These are phyloP conservation scores for Teunomyces cretensis DNA, from an alignment of 805 yeast species.

Conservation along the genomic window DNA sequence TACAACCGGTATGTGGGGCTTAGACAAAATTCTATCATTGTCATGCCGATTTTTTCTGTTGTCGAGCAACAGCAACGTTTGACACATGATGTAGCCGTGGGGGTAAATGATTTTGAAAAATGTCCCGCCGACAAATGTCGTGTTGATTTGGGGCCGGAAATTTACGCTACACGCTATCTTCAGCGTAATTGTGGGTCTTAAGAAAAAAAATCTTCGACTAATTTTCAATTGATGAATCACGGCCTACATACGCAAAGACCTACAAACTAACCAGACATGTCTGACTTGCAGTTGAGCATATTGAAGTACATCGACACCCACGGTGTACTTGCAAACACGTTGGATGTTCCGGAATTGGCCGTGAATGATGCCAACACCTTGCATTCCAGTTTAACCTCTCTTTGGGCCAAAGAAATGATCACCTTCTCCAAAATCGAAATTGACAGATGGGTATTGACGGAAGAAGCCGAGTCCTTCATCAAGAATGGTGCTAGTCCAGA, in stretches of 20 bases:
- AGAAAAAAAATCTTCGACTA: conserved; percentile 4
- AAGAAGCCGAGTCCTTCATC: conserved; percentile 80
- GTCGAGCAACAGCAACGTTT: too few relatives aligned
- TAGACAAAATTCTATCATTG: too few relatives aligned
- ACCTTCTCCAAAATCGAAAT: conserved; percentile 68
- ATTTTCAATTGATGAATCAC: conserved; percentile 2
- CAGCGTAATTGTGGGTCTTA: not conserved
- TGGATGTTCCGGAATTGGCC: conserved; percentile 58
- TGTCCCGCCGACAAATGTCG: too few relatives aligned
- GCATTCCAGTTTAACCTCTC: conserved; percentile 82
- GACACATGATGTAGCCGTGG: not conserved
- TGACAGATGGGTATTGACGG: conserved; percentile 72
- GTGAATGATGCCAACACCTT: conserved; percentile 60
- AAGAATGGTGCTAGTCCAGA: conserved; percentile 83
- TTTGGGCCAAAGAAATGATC: conserved; percentile 82
- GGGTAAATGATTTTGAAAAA: not conserved
- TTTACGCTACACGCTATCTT: not conserved
- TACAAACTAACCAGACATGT: conserved; percentile 45
- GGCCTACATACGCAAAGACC: not conserved
- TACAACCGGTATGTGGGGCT: too few relatives aligned
- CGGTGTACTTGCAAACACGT: conserved; percentile 63
- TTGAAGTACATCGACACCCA: conserved; percentile 63
- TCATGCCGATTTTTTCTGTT: too few relatives aligned
- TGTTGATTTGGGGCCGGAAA: not conserved
- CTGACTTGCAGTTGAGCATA: conserved; percentile 63